Base-by-base conservation (phyloP, 495 filamentous ascomycete species). In the Sordaria brevicollis region DNA sequence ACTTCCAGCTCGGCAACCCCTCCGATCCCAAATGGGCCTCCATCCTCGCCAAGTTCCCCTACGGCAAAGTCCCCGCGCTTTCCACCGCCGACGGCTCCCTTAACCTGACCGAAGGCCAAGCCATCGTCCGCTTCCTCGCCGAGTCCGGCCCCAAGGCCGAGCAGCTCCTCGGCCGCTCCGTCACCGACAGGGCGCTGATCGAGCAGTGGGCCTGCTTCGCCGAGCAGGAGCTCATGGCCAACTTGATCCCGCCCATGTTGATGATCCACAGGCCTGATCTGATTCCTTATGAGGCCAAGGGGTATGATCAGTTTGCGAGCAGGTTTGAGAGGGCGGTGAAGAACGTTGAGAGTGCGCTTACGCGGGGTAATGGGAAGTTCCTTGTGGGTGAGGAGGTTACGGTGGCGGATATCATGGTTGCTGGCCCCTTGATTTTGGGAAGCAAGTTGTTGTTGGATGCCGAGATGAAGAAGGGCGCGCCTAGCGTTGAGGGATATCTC, bases 11-110 rank as follows among this genome's bases (percentile, higher is more conserved):
- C 34, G 69, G 72, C 71, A 89, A 88, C 80, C 71, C 71, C 17
- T 78, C 79, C 17, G 49, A 62, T 13, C 25, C 49, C 25, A 62
- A 62, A 7, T 62, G 49, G 49, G 81, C 83, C 6, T 83, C 84
- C 2, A 89, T 83, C 80, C 77, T 86, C 31, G 71, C 85, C 80
- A 90, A 89, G 74, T 90, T 89, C 79, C 87, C 87, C 17, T 68
- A 85, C 29, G 88, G 87, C 76, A 89, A 89, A 70, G 84, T 88
- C 21, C 88, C 88, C 41, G 83, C 82, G 65, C 85, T 89, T 75
- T 83, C 86, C 71, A 79, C 76, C 65, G 77, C 85, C 67, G 85
- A 88, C 71, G 87, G 86, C 62, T 65, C 35, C 15, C 79, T 84
- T 71, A 70, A 25, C 70, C 71, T 89, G 43, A 73, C 82, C 73